Evolutionary conservation across 352 stramenopile species (phyloP).

Genomic region (Hyaloperonospora arabidopsidis): DNA sequence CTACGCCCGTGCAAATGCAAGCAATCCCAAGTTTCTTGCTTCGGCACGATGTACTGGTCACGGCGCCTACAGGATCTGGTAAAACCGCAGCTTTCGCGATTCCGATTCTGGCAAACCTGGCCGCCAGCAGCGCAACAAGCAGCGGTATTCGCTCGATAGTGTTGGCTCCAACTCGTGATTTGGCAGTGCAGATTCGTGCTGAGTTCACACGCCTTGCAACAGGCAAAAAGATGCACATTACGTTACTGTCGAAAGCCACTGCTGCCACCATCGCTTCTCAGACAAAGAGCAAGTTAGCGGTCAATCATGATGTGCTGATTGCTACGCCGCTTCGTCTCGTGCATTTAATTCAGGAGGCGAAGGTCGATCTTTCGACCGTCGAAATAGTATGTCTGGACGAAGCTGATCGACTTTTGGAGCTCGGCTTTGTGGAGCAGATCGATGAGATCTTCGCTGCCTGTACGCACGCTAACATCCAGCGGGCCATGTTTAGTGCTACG

Average conservation of each 20-base stretch:
- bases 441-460: slow-evolving; percentile 94
- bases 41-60: slow-evolving; percentile 91
- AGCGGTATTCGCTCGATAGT: slow-evolving; percentile 89
- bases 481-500: slow-evolving; percentile 97
- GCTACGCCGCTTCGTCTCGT: slow-evolving; percentile 94
- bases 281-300: slow-evolving; percentile 70
- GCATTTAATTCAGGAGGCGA: slow-evolving; percentile 76
- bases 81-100: slow-evolving; percentile 98
- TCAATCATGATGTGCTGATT: slow-evolving; percentile 93
- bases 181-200: slow-evolving; percentile 94
- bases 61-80: slow-evolving; percentile 93
- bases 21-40: slow-evolving; percentile 86
- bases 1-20: slow-evolving; percentile 99
- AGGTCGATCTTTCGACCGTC: slow-evolving; percentile 80
- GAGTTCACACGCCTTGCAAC: slow-evolving; percentile 89
- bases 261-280: slow-evolving; percentile 62
- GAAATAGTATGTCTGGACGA: slow-evolving; percentile 97
- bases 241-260: slow-evolving; percentile 91
- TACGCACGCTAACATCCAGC: slow-evolving; percentile 80
- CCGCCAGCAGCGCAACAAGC: slow-evolving; percentile 12
- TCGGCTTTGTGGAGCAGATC: slow-evolving; percentile 94
- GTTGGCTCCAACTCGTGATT: slow-evolving; percentile 94
- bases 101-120: slow-evolving; percentile 84
- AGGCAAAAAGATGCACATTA: slow-evolving; percentile 84
- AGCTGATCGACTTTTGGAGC: slow-evolving; percentile 97